These are phyloP conservation scores for Cytauxzoon felis DNA, from an alignment of 169 alveolate genomes.

Conservation along the genomic window DNA sequence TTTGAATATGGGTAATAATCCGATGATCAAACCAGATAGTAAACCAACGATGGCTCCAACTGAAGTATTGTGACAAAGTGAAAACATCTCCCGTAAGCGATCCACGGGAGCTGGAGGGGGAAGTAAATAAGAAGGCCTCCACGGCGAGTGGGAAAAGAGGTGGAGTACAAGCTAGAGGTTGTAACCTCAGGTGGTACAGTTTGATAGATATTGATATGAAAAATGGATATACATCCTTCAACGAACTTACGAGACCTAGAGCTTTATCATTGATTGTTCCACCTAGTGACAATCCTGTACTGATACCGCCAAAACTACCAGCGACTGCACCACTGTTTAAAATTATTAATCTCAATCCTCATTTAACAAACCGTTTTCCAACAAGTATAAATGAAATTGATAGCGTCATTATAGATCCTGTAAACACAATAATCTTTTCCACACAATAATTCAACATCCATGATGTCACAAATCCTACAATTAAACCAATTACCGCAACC, in stretches of 20 bases:
- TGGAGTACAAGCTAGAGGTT: no score
- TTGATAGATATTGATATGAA: no score
- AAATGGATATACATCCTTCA: no score
- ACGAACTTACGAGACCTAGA: slow-evolving; percentile 33
- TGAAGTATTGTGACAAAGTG: no score
- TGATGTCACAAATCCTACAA: slow-evolving; percentile 14
- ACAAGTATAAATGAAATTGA: slow-evolving; percentile 28
- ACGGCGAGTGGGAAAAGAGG: no score
- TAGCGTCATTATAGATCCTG: slow-evolving; percentile 37
- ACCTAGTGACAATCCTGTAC: slow-evolving; percentile 41
- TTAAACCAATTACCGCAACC: slow-evolving; percentile 21
- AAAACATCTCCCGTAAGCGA: no score
- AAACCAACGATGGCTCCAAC: slow-evolving; percentile 36
- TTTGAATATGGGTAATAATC: slow-evolving; percentile 45
- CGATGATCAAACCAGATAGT: slow-evolving; percentile 29
- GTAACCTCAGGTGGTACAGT: no score
- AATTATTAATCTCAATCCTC: background rate
- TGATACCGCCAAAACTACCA: slow-evolving; percentile 42
- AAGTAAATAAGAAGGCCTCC: no score
- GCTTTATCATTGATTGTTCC: slow-evolving; percentile 3
- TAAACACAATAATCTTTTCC: slow-evolving; percentile 1
- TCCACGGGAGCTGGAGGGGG: no score
- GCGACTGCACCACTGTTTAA: slow-evolving; percentile 28
- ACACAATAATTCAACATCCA: background rate
- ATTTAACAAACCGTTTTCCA: slow-evolving; percentile 31